Evolutionary conservation across 2,329 filamentous ascomycete species (phyloP), one percentile per base, ranked within the genome.

Genomic region (Sphaceloma murrayae): DNA sequence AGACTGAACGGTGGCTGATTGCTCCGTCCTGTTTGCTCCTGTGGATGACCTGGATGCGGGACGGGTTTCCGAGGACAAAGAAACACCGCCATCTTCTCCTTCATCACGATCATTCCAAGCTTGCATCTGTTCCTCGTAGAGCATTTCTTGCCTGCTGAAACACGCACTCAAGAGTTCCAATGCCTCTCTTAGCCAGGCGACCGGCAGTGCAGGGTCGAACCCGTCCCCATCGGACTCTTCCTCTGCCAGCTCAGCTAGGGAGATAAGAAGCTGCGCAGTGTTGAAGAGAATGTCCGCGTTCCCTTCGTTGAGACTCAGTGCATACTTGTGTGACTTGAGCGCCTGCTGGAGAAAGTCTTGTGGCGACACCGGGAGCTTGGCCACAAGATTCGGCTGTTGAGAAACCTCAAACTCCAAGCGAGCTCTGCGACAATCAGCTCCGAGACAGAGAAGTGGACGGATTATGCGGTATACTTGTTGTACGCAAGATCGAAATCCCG

Each of bases 271-370:
- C 59, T 85, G 81, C 1, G 75, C 78, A 4, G 77, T 79, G 56
- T 85, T 86, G 66, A 85, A 86, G 6, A 82, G 63, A 4, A 76
- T 69, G 59, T 86, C 80, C 1, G 78, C 67, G 56, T 83, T 82
- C 30, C 77, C 69, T 38, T 73, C 68, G 16, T 78, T 71, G 21
- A 85, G 58, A 1, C 59, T 60, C 19, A 80, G 61, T 3, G 80
- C 80, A 56, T 73, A 70, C 45, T 71, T 70, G 58, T 85, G 81
- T 2, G 80, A 81, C 18, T 70, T 65, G 17, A 85, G 60, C 1
- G 81, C 75, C 47, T 74, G 68, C 30, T 73, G 65, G 16, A 85
- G 60, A 17, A 78, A 65, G n/a, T 73, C 68, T 2, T 70, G 54
- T 9, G 72, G 60, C 14, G 72, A 65, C 2, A 66, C 64, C 0